Evolutionary conservation across 768 basidiomycete genomes (phyloP).

Genomic region (Tricholoma sp.): DNA sequence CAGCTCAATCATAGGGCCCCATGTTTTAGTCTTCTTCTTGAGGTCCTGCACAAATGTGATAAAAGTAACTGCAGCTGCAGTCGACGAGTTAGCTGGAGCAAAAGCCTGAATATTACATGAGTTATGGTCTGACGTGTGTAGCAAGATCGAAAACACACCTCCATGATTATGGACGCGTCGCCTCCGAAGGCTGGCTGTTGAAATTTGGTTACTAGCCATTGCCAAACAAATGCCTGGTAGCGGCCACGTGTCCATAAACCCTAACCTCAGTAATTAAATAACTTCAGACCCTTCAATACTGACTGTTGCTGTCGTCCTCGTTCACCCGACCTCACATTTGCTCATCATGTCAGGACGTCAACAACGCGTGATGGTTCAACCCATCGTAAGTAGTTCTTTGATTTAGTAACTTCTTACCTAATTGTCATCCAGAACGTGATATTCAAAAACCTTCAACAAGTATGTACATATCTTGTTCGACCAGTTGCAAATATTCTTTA

Average conservation of each 20-base stretch:
- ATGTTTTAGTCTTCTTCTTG: slow-evolving; percentile 94
- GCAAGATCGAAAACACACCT: slow-evolving; percentile 15
- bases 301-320: slow-evolving; percentile 11
- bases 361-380: slow-evolving; percentile 98
- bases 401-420: slow-evolving; percentile 4
- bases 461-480: slow-evolving; percentile 19
- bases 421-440: slow-evolving; percentile 72
- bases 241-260: slow-evolving; percentile 21
- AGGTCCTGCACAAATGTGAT: slow-evolving; percentile 99
- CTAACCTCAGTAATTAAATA: slow-evolving; percentile 19
- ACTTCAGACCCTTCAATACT: too few species aligned
- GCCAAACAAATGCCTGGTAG: background rate
- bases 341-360: slow-evolving; percentile 86
- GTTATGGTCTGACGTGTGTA: background rate
- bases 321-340: slow-evolving; percentile 6
- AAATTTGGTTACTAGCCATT: slow-evolving; percentile 12
- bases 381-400: slow-evolving; percentile 71
- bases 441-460: slow-evolving; percentile 95
- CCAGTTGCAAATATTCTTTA: slow-evolving; percentile 9
- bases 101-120: slow-evolving; percentile 41
- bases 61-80: slow-evolving; percentile 96
- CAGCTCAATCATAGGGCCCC: slow-evolving; percentile 94
- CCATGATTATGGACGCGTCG: slow-evolving; percentile 27
- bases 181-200: background rate
- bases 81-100: slow-evolving; percentile 82